Base-by-base conservation (phyloP, 805 yeast genomes). In the Ogataea nakhonphanomensis region DNA sequence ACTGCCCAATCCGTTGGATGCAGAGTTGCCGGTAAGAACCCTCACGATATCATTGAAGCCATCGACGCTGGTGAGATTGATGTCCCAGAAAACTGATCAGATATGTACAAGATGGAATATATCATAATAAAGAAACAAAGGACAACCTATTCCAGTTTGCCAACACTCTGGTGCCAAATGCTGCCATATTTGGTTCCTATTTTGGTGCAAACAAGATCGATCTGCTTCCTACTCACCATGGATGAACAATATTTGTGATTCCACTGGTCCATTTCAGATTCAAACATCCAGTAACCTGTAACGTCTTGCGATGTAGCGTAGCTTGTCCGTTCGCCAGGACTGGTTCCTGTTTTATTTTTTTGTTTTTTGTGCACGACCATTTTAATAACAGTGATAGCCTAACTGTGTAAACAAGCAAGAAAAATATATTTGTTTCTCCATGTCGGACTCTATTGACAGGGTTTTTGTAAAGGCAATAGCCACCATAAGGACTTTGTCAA, bases 1-100 rank as follows among this genome's bases (percentile, higher is more conserved):
- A 93, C 99, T 73, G 97, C 98, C 64, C 98, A 91, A 79, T 90
- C 97, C 56, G 95, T 93, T 67, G 99, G 99, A 66, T 90, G 96
- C 79, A 90, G 97, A 78, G 97, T 93, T 69, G 91, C 89, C 75
- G 95, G 90, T 78, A 91, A 93, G 83, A 91, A 91, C 83, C 96
- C 99, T 62, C 98, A 93, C 72, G 97, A 86, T 74, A 84, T 91
- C 78, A 91, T 93, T 67, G 99, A 90, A 62, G 96, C 91, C 72
- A 93, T 93, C 73, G 81, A 91, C 79, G 91, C 84, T 73, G 99
- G 99, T 76, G 96, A 89, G 76, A 83, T 93, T 69, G 98, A 91
- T 71, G 73, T 80, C 66, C 86, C 87, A 74, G 87, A 79, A 73
- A 81, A 81, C 78, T 80, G 78, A 75, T 34, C 35, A 41, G 50